Conservation (phyloP, 371 early-diverging fungal genomes). For the Apophysomyces elegans region DNA sequence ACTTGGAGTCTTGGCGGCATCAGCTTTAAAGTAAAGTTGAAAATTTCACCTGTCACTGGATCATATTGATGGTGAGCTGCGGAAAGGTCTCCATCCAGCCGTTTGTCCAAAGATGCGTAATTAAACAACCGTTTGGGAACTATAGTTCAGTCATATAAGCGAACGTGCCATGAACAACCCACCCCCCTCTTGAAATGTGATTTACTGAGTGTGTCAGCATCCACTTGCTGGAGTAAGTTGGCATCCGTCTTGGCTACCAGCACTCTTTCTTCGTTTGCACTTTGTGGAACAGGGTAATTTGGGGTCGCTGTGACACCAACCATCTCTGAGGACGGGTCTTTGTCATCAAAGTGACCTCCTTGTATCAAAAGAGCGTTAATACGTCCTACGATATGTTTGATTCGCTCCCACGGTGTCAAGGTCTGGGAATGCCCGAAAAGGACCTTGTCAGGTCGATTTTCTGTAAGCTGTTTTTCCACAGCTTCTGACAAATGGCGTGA, state of each 20-base stretch:
- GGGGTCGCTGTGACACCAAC: constrained; percentile 61
- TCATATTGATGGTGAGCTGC: constrained; percentile 65
- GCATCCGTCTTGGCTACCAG: constrained; percentile 65
- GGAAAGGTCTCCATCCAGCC: constrained; percentile 45
- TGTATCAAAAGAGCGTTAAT: constrained; percentile 3
- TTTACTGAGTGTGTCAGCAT: constrained; percentile 62
- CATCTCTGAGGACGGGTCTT: constrained; percentile 20
- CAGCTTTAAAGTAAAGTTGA: constrained; percentile 37
- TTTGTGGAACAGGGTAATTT: constrained; percentile 52
- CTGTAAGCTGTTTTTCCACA: constrained; percentile 17
- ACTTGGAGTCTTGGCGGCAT: constrained; percentile 18
- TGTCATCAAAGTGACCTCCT: neutral
- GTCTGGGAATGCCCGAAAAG: constrained; percentile 34
- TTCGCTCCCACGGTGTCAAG: constrained; percentile 15
- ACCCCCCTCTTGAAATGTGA: neutral
- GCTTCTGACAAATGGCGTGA: constrained; percentile 32
- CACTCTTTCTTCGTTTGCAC: constrained; percentile 9
- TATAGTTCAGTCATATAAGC: constrained; percentile 4
- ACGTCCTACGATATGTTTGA: constrained; percentile 3
- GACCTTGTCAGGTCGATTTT: neutral
- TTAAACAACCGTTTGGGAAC: constrained; percentile 54
- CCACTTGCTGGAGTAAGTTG: constrained; percentile 60
- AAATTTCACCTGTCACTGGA: constrained; percentile 51
- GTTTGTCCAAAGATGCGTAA: constrained; percentile 51
- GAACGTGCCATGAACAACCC: constrained; percentile 1